Conservation (phyloP, 2,329 filamentous ascomycete genomes). For the Paraphaeosphaeria minitans region DNA sequence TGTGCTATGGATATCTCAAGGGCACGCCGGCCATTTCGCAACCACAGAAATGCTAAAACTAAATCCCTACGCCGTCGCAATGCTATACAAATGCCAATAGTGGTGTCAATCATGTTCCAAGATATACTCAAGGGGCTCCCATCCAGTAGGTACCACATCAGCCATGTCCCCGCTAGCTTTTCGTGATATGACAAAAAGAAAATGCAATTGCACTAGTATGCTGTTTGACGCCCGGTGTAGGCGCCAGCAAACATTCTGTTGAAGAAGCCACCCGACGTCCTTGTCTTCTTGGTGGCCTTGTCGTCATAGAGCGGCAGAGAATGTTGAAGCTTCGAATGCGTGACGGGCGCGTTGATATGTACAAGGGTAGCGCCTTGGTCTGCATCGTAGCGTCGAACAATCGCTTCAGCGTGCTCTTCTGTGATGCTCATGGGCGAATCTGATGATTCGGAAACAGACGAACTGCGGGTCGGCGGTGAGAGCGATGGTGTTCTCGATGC, state of each 20-base stretch:
- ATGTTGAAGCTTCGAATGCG: conserved; percentile 41
- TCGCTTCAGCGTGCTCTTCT: conserved; percentile 38
- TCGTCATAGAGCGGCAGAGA: conserved; percentile 46
- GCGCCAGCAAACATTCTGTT: conserved; percentile 43
- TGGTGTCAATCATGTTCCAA: conserved; percentile 9
- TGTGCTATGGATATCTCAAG: conserved; percentile 11
- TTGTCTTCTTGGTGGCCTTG: conserved; percentile 48
- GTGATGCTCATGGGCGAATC: conserved; percentile 43
- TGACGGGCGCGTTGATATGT: conserved; percentile 46
- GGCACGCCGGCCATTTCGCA: conserved; percentile 11
- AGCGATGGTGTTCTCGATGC: conserved; percentile 56
- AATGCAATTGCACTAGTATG: conserved; percentile 40
- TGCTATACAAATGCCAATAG: conserved; percentile 19
- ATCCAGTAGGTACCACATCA: conserved; percentile 30
- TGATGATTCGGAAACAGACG: conserved; percentile 40
- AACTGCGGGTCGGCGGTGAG: conserved; percentile 53
- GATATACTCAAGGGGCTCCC: conserved; percentile 15
- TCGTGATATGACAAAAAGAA: conserved; percentile 31
- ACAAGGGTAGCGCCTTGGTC: conserved; percentile 51
- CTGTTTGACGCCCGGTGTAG: conserved; percentile 34
- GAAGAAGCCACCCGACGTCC: conserved; percentile 46
- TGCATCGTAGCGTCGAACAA: conserved; percentile 50
- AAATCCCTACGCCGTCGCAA: conserved; percentile 19
- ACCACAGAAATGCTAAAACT: conserved; percentile 10
- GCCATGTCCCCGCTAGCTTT: conserved; percentile 21